Evolutionary conservation across 441 rosid genomes (phyloP), one percentile per base, ranked within the genome.

Genomic region (Cnidoscolus chayamansa): DNA sequence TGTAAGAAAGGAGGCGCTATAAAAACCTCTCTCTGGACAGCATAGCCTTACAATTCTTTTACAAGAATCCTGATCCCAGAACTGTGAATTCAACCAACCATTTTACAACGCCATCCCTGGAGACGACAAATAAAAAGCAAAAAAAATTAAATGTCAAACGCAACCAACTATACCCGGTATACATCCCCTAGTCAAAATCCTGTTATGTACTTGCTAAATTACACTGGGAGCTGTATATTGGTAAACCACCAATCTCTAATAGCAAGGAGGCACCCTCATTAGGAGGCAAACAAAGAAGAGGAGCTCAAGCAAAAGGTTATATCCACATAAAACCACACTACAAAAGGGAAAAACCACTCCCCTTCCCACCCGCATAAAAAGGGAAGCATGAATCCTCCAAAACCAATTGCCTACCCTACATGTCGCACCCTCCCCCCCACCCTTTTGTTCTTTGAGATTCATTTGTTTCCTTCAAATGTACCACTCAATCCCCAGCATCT

Each of bases 151-250:
- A 72, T 63, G 73, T 69, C 78, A 74, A 69, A 60, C 67, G 55
- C 80, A 68, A 49, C 76, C 72, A 77, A 68, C 81, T 72, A 76
- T 78, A 81, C 86, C 81, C 81, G 45, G 81, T 78, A 77, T 72
- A 79, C 81, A 83, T 76, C 75, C 77, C 79, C 77, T 63, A 65
- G 59, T 71, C 88, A 84, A 84, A 83, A 82, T 76, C 82, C 76
- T 68, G 77, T 55, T 84, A 87, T 80, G 77, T 79, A 81, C 87
- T 57, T 71, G 68, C 84, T 84, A 85, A 74, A 83, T 82, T 86
- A 84, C 88, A 83, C 35, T 71, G 72, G 79, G 3, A 80, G 70
- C 76, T 79, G 75, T 75, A 58, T 79, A 73, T 72, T 68, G 70
- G 66, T 54, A 75, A 76, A 63, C 72, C 68, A 69, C 72, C 81